Conservation (phyloP, 208 protist species). For the Tritrichomonas musculus region DNA sequence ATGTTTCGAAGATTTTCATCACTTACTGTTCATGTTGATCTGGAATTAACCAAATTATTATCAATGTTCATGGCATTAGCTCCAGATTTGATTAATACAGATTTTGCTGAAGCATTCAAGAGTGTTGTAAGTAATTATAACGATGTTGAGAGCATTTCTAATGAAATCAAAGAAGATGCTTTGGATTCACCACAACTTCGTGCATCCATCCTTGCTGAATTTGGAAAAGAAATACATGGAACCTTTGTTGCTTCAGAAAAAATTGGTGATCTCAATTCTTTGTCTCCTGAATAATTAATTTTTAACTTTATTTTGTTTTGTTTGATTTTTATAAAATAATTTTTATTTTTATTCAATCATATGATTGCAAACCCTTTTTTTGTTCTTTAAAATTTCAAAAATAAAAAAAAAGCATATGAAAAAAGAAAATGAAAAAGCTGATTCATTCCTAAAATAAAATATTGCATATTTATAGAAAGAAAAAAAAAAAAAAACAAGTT, state of each 20-base stretch:
- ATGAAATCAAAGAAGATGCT: not conserved
- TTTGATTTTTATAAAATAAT: too few relatives aligned
- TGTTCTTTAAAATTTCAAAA: too few relatives aligned
- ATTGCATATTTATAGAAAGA: too few relatives aligned
- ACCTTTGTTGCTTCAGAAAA: not conserved
- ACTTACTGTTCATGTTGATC: not conserved
- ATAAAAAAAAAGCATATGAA: too few relatives aligned
- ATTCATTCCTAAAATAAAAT: too few relatives aligned
- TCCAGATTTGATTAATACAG: not conserved
- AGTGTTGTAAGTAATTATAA: not conserved
- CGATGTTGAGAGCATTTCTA: not conserved
- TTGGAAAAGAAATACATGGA: slow-evolving; percentile 23
- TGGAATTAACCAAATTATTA: not conserved
- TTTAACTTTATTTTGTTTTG: too few relatives aligned
- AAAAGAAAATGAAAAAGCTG: too few relatives aligned
- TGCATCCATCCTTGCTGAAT: slow-evolving; percentile 4
- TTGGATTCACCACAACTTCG: not conserved
- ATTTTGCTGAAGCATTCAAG: not conserved
- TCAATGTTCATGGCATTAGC: not conserved
- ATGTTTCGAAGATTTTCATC: not conserved
- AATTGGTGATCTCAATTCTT: too few relatives aligned
- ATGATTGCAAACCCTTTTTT: too few relatives aligned
- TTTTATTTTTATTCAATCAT: too few relatives aligned
- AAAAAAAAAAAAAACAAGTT: too few relatives aligned
- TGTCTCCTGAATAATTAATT: too few relatives aligned